Base-by-base conservation (phyloP, 2,329 filamentous ascomycete genomes). In the Pseudocercospora cruenta region DNA sequence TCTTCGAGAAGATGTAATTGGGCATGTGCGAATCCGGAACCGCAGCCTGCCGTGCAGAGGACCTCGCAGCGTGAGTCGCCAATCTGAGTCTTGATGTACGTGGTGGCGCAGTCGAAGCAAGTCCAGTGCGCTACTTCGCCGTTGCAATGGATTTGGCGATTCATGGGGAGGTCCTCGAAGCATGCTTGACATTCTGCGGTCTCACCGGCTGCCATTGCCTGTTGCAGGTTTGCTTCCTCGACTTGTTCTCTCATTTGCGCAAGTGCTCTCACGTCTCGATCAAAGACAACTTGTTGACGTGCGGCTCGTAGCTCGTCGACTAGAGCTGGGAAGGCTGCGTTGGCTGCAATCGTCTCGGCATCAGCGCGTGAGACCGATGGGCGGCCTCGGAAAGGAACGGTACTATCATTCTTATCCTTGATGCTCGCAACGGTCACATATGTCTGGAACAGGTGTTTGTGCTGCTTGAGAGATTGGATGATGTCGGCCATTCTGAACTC, bases 31-130 rank as follows among this genome's bases (percentile, higher is more conserved):
- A 94, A 94, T 0, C 82, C 81, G 3, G 84, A 88, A 0, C 81
- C 76, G 75, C 93, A 96, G 2, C 84, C 87, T 66, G 89, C 86
- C 60, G 81, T 86, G 78, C 93, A 96, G 2, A 78, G 76, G 21
- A 95, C 82, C 54, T 87, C 81, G 74, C 91, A 90, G 68, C 87
- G 89, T n/a, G 86, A 86, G 22, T 88, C 80, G 1, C 91, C 92
- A 60, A 96, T 84, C 69, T 89, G 85, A 6, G 81, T 86, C 72
- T 92, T 87, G 4, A 92, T 90, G 67, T 88, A 88, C 22, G 78
- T 84, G 64, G 82, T 86, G 5, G 88, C 84, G 74, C 93, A 96
- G 0, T 80, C 78, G 55, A 82, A 82, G 76, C 93, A 96, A 77
- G 94, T 94, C 74, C 85, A 86, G 71, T 94, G 91, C 1, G 79